Evolutionary conservation across 805 yeast species (phyloP).

Genomic region (Huiozyma naganishii): DNA sequence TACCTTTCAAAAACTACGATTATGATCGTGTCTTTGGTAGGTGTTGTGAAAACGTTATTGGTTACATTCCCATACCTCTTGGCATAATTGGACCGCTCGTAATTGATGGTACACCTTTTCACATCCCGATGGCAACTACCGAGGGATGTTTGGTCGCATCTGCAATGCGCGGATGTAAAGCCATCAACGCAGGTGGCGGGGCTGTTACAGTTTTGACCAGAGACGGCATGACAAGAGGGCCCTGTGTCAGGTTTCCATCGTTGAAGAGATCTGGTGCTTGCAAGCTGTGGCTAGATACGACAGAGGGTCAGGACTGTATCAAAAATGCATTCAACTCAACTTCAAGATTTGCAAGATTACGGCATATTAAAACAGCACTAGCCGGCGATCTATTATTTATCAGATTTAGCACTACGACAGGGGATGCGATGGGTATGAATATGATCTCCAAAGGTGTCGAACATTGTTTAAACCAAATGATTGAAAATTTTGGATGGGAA

Average conservation of each 20-base stretch:
- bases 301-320: constrained; percentile 74
- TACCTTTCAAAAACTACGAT: constrained; percentile 79
- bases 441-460: constrained; percentile 99
- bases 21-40: constrained; percentile 96
- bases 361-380: constrained; percentile 80
- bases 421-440: constrained; percentile 99
- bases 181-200: constrained; percentile 96
- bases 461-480: constrained; percentile 71
- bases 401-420: constrained; percentile 96
- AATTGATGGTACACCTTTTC: constrained; percentile 79
- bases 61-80: constrained; percentile 90
- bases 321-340: constrained; percentile 92
- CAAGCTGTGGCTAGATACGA: constrained; percentile 90
- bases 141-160: constrained; percentile 98
- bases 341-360: constrained; percentile 92
- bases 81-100: constrained; percentile 96
- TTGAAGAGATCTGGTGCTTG: constrained; percentile 87
- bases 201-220: constrained; percentile 81
- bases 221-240: constrained; percentile 99
- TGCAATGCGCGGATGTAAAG: constrained; percentile 98
- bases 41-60: constrained; percentile 97
- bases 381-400: constrained; percentile 86
- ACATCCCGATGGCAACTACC: constrained; percentile 98
- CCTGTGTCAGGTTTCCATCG: constrained; percentile 83
- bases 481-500: constrained; percentile 78